Base-by-base conservation (phyloP, 352 stramenopile genomes). In the Pythium diclinum region DNA sequence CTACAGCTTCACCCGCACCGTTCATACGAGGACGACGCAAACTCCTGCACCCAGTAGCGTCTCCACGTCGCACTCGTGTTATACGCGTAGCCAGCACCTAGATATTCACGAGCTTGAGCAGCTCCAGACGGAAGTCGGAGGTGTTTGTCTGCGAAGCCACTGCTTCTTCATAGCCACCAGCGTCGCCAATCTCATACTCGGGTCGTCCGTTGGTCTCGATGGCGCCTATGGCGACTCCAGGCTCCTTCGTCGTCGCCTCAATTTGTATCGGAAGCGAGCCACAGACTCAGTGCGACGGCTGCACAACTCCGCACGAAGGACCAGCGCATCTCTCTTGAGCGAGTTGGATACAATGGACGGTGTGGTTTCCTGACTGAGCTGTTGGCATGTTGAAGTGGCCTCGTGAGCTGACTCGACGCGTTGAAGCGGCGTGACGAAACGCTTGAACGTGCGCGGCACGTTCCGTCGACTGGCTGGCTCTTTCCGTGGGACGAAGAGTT, bases 1-100 rank as follows among this genome's bases (percentile, higher is more conserved):
- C 25, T 28, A 28, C 28, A 46, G 6, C 47, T 6, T 46, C 6
- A 32, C 19, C 16, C 25, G 25, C 52, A 46, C 13, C 21, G 3
- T 25, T 59, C 52, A 25, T 19, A 23, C 19, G 8, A 3, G 30
- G 17, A 34, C 11, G 21, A 33, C 17, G 25, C 56, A 42, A 62
- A 62, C 25, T 54, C 56, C 36, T 48, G 56, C 7, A 36, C 33
- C 56, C 56, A 62, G 56, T 62, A 62, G 33, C 53, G 56, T 23
- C 28, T 33, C 38, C 19, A 54, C 56, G n/a, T 48, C 5, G 25
- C 33, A 19, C n/a, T 54, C 21, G 25, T 11, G 14, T 53, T 42
- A 25, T 42, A 65, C 2, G 48, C 47, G 34, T 58, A 65, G 28
- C 46, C 59, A 17, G 25, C 21, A 25, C 59, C 30, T 34, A 65